phyloP scores from a whole-genome alignment of 495 filamentous ascomycete genomes.

The Hypoxylon intermedium region DNA sequence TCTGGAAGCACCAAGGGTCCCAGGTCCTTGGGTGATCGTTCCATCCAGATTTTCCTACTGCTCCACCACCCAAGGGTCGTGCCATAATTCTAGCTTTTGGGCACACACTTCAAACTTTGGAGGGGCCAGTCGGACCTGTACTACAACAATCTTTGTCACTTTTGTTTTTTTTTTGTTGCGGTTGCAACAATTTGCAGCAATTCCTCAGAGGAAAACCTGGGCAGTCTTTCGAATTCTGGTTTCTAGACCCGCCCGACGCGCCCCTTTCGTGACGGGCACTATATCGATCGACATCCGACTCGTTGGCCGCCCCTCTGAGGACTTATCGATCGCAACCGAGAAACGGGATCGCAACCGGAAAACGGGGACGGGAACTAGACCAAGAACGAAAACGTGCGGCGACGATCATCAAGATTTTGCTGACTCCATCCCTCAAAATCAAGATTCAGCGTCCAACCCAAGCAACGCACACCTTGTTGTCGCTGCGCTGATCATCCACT shows the following conservation, averaged over 20 bases:
- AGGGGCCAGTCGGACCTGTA: slow-evolving; percentile 32
- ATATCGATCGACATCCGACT: slow-evolving; percentile 12
- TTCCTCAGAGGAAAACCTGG: not conserved
- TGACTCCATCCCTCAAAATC: slow-evolving; percentile 10
- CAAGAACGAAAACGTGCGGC: slow-evolving; percentile 25
- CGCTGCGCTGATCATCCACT: slow-evolving; percentile 18
- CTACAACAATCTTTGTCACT: slow-evolving; percentile 18
- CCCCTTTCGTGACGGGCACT: too few relatives aligned
- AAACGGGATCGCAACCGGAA: not conserved
- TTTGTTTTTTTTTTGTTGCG: not conserved
- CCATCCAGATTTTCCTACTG: slow-evolving; percentile 35
- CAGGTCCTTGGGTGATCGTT: slow-evolving; percentile 37
- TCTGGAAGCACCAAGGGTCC: slow-evolving; percentile 32
- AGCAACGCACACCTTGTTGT: slow-evolving; percentile 17
- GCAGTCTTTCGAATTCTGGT: not conserved
- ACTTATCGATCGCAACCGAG: slow-evolving; percentile 21
- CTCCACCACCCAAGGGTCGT: slow-evolving; percentile 33
- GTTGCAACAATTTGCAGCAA: slow-evolving; percentile 12
- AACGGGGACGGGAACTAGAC: slow-evolving; percentile 33
- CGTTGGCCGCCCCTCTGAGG: not conserved
- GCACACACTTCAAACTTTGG: slow-evolving; percentile 12
- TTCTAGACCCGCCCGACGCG: not conserved
- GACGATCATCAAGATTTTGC: slow-evolving; percentile 21
- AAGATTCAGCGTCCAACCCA: slow-evolving; percentile 10
- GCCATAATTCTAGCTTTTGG: slow-evolving; percentile 32